Evolutionary conservation across 768 basidiomycete genomes (phyloP).

Genomic region (Myochromella boudieri): DNA sequence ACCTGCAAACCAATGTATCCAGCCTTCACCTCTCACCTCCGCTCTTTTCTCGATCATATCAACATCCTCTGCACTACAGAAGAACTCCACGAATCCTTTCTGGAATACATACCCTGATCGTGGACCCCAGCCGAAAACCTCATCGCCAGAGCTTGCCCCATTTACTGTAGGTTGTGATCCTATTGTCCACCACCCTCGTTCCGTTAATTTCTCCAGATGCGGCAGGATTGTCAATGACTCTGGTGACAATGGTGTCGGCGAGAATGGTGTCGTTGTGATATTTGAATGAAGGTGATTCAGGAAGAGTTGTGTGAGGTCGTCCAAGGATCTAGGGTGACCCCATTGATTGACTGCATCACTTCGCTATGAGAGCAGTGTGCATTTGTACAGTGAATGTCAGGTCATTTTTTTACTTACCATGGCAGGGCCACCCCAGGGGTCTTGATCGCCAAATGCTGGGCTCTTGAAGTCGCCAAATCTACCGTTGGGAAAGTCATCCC

Average conservation of each 20-base stretch:
- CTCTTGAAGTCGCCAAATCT: conserved; percentile 97
- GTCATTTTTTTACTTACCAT: conserved; percentile 48
- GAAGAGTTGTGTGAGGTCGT: conserved; percentile 81
- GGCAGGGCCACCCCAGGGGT: conserved; percentile 73
- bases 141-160: conserved; percentile 70
- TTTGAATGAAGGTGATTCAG: conserved; percentile 74
- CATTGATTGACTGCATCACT: conserved; percentile 66
- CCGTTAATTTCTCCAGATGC: conserved; percentile 74
- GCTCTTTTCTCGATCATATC: conserved; percentile 59
- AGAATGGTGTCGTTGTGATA: conserved; percentile 85
- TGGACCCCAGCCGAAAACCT: conserved; percentile 92
- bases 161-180: conserved; percentile 95
- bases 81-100: conserved; percentile 97
- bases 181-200: conserved; percentile 90
- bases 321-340: conserved; percentile 64
- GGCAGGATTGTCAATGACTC: conserved; percentile 84
- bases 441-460: conserved; percentile 87
- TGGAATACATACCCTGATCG: conserved; percentile 93
- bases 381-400: background rate
- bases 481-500: conserved; percentile 98
- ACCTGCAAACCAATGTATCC: conserved; percentile 86
- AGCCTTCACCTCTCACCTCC: conserved; percentile 51
- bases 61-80: conserved; percentile 64
- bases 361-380: conserved; percentile 38
- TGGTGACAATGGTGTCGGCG: conserved; percentile 71